Evolutionary conservation across 352 stramenopile species (phyloP), one percentile per base, ranked within the genome.

Genomic region (Phytophthora nicotianae): DNA sequence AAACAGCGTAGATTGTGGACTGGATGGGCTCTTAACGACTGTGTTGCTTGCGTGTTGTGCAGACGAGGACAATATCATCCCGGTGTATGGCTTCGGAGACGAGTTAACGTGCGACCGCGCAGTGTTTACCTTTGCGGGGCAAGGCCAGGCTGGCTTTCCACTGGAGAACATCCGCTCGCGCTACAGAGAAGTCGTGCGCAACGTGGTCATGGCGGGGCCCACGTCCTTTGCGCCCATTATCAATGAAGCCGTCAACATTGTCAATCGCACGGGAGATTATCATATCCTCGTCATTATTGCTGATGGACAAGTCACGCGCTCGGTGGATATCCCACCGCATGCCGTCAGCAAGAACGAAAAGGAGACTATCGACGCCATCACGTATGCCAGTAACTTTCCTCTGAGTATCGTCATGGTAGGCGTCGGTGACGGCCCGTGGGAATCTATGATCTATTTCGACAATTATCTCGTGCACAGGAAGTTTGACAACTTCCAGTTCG

Each of bases 271-370:
- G 26, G 80, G 84, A 10, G 62, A 75, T 21, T 96, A 90, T 58
- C 88, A 96, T 70, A 94, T 96, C 48, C 79, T 96, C 11, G 77
- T 96, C 42, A 95, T 96, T 62, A 89, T 96, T 67, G 85, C 87
- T 8, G 87, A 96, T 50, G 88, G 88, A 43, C 86, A 95, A 62
- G 86, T 96, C 16, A 96, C 86, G 7, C 81, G 87, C 5, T 93
- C 87, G 17, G 80, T 90, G 54, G 87, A 95, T 65, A 85, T 91
- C 43, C 83, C 81, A 6, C 46, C 76, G 1, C 81, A 91, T 65
- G 75, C 81, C 0, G 79, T 93, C 5, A 90, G 80, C 67, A 90
- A 89, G 66, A 92, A 91, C 64, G 85, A 96, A 58, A 89, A 92
- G 58, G 86, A 94, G 46, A 96, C 83, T n/a, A 90, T 91, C 51